These are phyloP conservation scores for Pinus albicaulis DNA, from an alignment of 75 land plant genomes.

Conservation along the genomic window DNA sequence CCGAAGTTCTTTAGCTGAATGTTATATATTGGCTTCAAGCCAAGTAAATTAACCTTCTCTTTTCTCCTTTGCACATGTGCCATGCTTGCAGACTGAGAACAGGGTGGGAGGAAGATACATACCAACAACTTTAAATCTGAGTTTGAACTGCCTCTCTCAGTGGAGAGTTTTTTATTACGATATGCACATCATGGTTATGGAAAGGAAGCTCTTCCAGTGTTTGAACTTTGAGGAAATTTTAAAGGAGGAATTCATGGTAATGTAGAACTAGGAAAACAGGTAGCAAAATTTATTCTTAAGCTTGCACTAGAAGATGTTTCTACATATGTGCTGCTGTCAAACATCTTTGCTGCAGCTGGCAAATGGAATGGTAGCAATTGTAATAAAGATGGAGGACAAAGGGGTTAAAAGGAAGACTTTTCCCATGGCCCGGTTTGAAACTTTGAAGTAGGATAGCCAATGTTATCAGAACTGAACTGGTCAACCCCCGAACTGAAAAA, in stretches of 20 bases:
- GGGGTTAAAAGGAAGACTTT: not conserved
- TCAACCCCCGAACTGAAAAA: too few species aligned
- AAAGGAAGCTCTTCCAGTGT: too few species aligned
- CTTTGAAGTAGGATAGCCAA: not conserved
- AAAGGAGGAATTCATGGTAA: too few species aligned
- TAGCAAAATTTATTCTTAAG: too few species aligned
- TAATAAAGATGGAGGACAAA: too few species aligned
- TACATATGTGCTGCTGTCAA: too few species aligned
- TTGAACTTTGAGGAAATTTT: too few species aligned
- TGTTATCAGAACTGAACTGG: too few species aligned
- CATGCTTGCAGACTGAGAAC: not conserved
- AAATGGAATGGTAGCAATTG: too few species aligned
- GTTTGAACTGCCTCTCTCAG: not conserved
- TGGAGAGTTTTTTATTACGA: not conserved
- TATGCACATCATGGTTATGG: slow-evolving; percentile 20
- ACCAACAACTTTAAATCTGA: not conserved
- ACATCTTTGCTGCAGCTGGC: too few species aligned
- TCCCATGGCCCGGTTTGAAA: not conserved
- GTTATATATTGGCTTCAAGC: not conserved
- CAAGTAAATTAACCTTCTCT: not conserved
- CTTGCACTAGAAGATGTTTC: too few species aligned
- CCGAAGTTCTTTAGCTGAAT: not conserved
- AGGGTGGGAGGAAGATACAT: not conserved
- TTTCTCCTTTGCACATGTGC: not conserved
- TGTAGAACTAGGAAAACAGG: too few species aligned